Conservation (phyloP, 106 monocot species). For the Dioscorea dumetorum region DNA sequence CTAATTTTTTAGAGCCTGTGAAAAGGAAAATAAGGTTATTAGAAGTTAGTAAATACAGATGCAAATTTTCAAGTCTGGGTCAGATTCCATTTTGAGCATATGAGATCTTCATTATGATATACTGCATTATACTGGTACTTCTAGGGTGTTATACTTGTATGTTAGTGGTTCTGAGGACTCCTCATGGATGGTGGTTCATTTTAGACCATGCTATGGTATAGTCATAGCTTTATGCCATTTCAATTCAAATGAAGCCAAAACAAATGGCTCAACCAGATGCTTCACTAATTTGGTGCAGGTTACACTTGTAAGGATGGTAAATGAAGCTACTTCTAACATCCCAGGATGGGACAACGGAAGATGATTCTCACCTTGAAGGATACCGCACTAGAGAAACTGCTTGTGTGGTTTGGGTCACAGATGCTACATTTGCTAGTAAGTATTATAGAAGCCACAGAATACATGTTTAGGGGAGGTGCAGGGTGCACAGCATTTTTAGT, state of each 20-base stretch:
- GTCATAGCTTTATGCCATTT: not conserved
- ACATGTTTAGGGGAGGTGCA: too few species aligned
- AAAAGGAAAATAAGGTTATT: too few species aligned
- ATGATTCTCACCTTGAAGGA: not conserved
- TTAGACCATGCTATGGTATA: not conserved
- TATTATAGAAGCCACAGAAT: too few species aligned
- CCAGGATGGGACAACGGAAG: slow-evolving; percentile 22
- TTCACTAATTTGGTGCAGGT: slow-evolving; percentile 19
- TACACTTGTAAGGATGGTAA: slow-evolving; percentile 29
- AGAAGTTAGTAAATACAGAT: too few species aligned
- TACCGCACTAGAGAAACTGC: not conserved
- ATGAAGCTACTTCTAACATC: slow-evolving; percentile 41
- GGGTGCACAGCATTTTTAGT: too few species aligned
- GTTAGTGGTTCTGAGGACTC: too few species aligned
- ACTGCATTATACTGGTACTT: too few species aligned
- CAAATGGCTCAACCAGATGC: not conserved
- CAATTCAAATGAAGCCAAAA: not conserved
- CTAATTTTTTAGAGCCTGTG: too few species aligned
- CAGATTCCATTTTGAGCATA: too few species aligned
- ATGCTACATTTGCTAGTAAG: not conserved
- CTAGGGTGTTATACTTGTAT: too few species aligned
- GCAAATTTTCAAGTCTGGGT: too few species aligned
- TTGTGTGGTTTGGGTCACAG: not conserved
- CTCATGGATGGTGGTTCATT: not conserved
- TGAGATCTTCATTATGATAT: too few species aligned